These are phyloP conservation scores for Caryocar brasiliense DNA, from an alignment of 441 rosid genomes.

Conservation along the genomic window DNA sequence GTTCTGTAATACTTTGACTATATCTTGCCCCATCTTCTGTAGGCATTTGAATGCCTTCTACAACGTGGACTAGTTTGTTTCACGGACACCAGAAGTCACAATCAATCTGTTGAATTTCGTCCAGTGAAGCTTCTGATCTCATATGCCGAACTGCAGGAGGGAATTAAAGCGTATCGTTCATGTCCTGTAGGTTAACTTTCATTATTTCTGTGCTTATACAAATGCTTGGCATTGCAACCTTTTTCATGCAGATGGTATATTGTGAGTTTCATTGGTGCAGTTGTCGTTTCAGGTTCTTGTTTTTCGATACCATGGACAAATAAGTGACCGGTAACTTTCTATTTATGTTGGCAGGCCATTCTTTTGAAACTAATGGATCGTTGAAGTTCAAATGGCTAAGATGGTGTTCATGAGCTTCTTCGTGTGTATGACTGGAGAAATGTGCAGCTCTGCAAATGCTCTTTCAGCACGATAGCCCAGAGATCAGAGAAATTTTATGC, in stretches of 20 bases:
- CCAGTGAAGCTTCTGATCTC: constrained; percentile 69
- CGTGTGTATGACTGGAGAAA: neutral
- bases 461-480: no score
- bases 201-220: no score
- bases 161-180: constrained; percentile 64
- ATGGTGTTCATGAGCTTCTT: neutral
- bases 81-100: constrained; percentile 50
- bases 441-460: neutral
- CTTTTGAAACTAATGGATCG: constrained; percentile 35
- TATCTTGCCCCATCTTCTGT: constrained; percentile 14
- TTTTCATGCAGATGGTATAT: no score
- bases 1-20: neutral
- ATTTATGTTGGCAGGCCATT: constrained; percentile 28
- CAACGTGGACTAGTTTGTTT: constrained; percentile 62
- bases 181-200: constrained; percentile 98
- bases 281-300: neutral
- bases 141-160: constrained; percentile 56
- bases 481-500: no score
- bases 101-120: constrained; percentile 68
- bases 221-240: neutral
- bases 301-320: neutral
- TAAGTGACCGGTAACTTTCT: neutral
- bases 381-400: constrained; percentile 1
- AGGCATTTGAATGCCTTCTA: constrained; percentile 87
- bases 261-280: no score